Conservation (phyloP, 169 alveolate genomes). For the Cryptosporidium sp. region DNA sequence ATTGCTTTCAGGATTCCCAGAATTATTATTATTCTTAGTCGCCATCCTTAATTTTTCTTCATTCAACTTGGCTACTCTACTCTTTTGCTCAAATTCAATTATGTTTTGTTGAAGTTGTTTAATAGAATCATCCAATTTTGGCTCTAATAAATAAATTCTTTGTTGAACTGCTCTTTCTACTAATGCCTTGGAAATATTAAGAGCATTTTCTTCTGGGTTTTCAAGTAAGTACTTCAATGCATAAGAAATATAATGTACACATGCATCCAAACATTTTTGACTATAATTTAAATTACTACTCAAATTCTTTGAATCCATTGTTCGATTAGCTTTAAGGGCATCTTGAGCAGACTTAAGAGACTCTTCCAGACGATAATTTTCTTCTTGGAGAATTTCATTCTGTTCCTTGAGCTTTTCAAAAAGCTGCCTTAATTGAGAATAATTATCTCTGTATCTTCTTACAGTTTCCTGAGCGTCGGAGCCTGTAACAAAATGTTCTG, state of each 20-base stretch:
- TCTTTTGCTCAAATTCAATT: conserved; percentile 2
- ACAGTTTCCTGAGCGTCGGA: conserved; percentile 66
- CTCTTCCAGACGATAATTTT: conserved; percentile 40
- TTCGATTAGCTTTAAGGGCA: conserved; percentile 20
- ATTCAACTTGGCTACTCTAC: neutral
- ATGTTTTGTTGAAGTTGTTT: conserved; percentile 6
- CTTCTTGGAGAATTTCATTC: conserved; percentile 57
- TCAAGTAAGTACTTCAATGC: conserved; percentile 19
- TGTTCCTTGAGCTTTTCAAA: conserved; percentile 72
- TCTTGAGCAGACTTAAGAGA: conserved; percentile 39
- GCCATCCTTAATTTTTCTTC: neutral
- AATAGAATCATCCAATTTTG: conserved; percentile 67
- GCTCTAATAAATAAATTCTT: conserved; percentile 61
- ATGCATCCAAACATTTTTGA: conserved; percentile 73
- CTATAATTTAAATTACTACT: conserved; percentile 63
- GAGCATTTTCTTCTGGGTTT: neutral
- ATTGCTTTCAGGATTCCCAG: neutral
- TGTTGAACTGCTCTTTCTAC: conserved; percentile 66
- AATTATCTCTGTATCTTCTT: conserved; percentile 65
- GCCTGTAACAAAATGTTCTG: conserved; percentile 9
- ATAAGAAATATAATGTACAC: conserved; percentile 63
- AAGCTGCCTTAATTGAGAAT: conserved; percentile 59
- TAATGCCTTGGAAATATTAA: conserved; percentile 24
- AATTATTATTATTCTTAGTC: neutral
- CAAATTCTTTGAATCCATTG: conserved; percentile 51